A percentile compares a stretch with the other conserved stretches of the same genome.
phyloP scores from a whole-genome alignment of 179 eudicot genomes.

The Corrigiola litoralis region DNA sequence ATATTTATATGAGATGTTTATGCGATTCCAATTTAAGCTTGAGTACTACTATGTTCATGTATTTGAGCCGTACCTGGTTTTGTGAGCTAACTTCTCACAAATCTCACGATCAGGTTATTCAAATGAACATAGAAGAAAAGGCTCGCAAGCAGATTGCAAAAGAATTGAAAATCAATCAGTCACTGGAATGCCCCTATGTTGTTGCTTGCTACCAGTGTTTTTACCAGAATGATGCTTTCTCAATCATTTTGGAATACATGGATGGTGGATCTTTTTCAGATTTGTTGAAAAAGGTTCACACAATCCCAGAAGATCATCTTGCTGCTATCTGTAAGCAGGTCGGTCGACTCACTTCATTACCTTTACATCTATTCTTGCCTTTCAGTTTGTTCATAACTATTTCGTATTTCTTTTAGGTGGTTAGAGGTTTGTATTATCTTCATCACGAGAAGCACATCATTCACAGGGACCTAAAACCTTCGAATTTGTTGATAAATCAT shows the following conservation, averaged over 20 bases:
- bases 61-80: not conserved
- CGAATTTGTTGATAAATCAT: conserved; percentile 93
- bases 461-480: conserved; percentile 93
- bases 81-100: conserved; percentile 1
- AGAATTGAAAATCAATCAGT: conserved; percentile 92
- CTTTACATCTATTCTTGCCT: not conserved
- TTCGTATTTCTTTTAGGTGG: conserved; percentile 48
- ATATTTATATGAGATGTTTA: not conserved
- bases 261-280: conserved; percentile 97
- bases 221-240: conserved; percentile 85
- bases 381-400: not conserved
- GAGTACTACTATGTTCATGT: not conserved
- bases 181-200: conserved; percentile 77
- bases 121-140: conserved; percentile 86
- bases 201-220: conserved; percentile 92
- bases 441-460: conserved; percentile 93
- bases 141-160: conserved; percentile 76
- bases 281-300: conserved; percentile 61
- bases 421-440: conserved; percentile 85
- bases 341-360: not conserved
- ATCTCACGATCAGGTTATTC: conserved; percentile 67
- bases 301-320: conserved; percentile 86
- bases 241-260: conserved; percentile 96
- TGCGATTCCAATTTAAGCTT: not conserved
- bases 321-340: conserved; percentile 97